Evolutionary conservation across 495 filamentous ascomycete genomes (phyloP), one percentile per base, ranked within the genome.

Genomic region (Articulospora tetracladia): DNA sequence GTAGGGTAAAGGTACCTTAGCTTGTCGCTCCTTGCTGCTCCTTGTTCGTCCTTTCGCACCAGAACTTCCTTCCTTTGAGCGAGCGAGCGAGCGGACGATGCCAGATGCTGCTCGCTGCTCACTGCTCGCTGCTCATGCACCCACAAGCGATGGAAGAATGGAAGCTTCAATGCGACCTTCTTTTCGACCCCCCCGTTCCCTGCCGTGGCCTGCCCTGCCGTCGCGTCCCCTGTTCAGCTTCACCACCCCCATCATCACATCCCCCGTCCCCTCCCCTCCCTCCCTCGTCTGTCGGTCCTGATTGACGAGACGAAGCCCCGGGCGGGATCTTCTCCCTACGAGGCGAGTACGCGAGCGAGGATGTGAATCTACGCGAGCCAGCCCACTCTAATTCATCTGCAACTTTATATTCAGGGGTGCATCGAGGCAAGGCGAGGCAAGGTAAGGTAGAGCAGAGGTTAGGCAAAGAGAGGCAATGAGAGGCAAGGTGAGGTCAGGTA

Each of bases 141-240:
- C n/a, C n/a, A n/a, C 26, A 54, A 36, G 51, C 51, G 51, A 54
- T 54, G 51, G 51, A 54, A 54, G 51, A 54, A 54, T 22, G 26
- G 51, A 36, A 54, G 27, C 51, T 1, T 26, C 2, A 53, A 7
- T 54, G 23, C n/a, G n/a, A 22, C n/a, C 51, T 25, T 51, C 30
- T 25, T 36, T 44, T 44, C 39, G 8, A 44, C 39, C 39, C 30
- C 30, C 30, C 39, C 39, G n/a, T 3, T 3, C 8, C 39, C 3
- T 44, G 39, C 17, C n/a, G 39, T n/a, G n/a, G n/a, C n/a, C n/a
- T n/a, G n/a, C n/a, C n/a, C n/a, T n/a, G n/a, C n/a, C n/a, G n/a
- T n/a, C n/a, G n/a, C n/a, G n/a, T n/a, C n/a, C n/a, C n/a, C n/a
- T n/a, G n/a, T n/a, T n/a, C n/a, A n/a, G n/a, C n/a, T n/a, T n/a